Base-by-base conservation (phyloP, 2,329 filamentous ascomycete genomes). In the Chrysosporium keratinophilum region DNA sequence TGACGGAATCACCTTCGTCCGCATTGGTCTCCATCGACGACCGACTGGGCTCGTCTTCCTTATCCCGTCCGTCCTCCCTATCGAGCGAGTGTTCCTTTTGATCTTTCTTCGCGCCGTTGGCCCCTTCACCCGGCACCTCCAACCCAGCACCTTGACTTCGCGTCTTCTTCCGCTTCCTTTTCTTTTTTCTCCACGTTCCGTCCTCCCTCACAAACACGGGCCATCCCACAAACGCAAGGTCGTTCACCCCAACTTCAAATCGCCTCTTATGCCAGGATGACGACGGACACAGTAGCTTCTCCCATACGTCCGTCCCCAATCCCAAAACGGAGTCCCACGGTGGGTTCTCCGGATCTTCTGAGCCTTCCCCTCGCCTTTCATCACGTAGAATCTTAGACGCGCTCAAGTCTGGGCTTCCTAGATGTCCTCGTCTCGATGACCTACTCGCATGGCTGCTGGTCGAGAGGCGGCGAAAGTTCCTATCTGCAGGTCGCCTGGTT, bases 231-330 rank as follows among this genome's bases (percentile, higher is more conserved):
- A 88, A 93, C 54, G 84, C 82, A 40, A 91, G 74, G 44, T 88
- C 84, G 62, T 94, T 87, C 7, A 95, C 75, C 0, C 83, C 85
- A 55, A 95, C 76, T 66, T 95, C 87, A 63, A 95, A 95, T 20
- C 83, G 80, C 61, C 78, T 81, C 72, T 91, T 94, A 71, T 93
- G 85, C 67, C 87, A 88, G 7, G 84, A 79, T 11, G 81, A 77
- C 7, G 81, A 81, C 0, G 89, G 88, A 0, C 85, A 88, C 52
- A 95, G 68, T 47, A 95, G 78, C 59, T 85, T 88, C 62, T 88
- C 87, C 57, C 95, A 78, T 44, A 88, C 85, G 57, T 84, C 81
- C n/a, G 83, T 83, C 1, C 81, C 80, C 54, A 88, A 83, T 1
- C 85, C 86, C 49, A 87, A 78, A 15, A 93, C 77, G 50, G 81